Evolutionary conservation across 768 basidiomycete genomes (phyloP), one percentile per base, ranked within the genome.

Genomic region (Termitomyces sp.): DNA sequence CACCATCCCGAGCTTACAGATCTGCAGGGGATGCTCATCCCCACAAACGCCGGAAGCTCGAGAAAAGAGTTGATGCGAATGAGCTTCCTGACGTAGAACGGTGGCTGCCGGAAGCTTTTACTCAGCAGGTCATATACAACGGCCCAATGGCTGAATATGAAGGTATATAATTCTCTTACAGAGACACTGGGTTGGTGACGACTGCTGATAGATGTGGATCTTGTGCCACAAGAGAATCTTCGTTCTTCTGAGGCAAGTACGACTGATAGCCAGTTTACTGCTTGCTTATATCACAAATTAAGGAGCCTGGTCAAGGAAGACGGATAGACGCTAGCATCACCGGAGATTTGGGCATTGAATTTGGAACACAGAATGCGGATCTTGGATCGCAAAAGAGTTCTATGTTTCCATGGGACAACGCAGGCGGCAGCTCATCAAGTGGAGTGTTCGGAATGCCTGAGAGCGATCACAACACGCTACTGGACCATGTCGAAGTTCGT

Each of bases 231-330:
- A 41, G 60, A 56, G 34, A 68, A 61, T 43, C 54, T 67, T 16
- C 68, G 75, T 25, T 82, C 87, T 4, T 90, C 88, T 29, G 87
- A 91, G 77, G 88, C 80, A 64, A 11, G 58, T 50, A 27, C 27
- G 5, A 38, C 27, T 25, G 11, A 10, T 23, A n/a, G 12, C 6
- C n/a, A 29, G 25, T n/a, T 4, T 7, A 23, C 9, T 35, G 32
- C n/a, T 21, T 34, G 10, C 42, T 43, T 16, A 34, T 44, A 6
- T 17, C 27, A 37, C 19, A 37, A 46, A 27, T 31, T 19, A 12
- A 91, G 91, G 90, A 92, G 73, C 90, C 90, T 46, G 91, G 89
- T 31, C 88, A 90, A 85, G 89, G 79, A n/a, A 89, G 91, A 61
- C 82, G 77, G n/a, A 74, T 73, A 34, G 79, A 82, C 12, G 76